These are phyloP conservation scores for Gnomoniopsis smithogilvyi DNA, from an alignment of 2,329 filamentous ascomycete genomes.

Conservation along the genomic window DNA sequence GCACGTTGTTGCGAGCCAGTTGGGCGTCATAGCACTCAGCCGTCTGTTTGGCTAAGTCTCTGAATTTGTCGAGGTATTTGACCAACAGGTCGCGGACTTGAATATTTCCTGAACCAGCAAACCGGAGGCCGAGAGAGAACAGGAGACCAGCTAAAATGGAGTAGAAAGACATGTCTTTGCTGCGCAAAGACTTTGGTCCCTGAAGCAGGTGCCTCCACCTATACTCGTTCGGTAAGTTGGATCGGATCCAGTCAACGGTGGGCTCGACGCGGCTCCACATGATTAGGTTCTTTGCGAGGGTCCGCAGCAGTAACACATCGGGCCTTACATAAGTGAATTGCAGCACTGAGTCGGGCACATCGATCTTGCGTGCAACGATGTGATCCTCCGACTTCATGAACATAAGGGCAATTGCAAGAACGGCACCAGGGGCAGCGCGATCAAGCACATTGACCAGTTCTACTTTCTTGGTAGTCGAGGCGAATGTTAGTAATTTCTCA, in stretches of 20 bases:
- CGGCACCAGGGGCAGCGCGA: slow-evolving; percentile 87
- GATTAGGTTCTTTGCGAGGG: slow-evolving; percentile 85
- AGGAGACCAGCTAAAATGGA: slow-evolving; percentile 89
- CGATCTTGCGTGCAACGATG: slow-evolving; percentile 83
- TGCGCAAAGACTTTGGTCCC: slow-evolving; percentile 61
- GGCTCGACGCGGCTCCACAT: slow-evolving; percentile 85
- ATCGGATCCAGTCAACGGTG: slow-evolving; percentile 69
- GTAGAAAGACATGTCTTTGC: slow-evolving; percentile 85
- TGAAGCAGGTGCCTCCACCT: slow-evolving; percentile 58
- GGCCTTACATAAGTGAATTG: slow-evolving; percentile 96
- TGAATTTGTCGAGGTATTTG: slow-evolving; percentile 81
- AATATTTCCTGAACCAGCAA: slow-evolving; percentile 67
- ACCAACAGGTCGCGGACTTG: slow-evolving; percentile 78
- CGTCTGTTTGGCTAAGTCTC: slow-evolving; percentile 67
- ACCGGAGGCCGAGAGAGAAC: slow-evolving; percentile 72
- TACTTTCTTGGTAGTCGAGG: slow-evolving; percentile 85
- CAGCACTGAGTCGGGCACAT: slow-evolving; percentile 83
- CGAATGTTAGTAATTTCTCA: slow-evolving; percentile 80
- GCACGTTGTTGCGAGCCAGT: slow-evolving; percentile 75
- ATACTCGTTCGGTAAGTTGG: slow-evolving; percentile 70
- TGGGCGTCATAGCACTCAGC: slow-evolving; percentile 72
- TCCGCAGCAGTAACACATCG: slow-evolving; percentile 86
- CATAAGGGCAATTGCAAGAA: slow-evolving; percentile 84
- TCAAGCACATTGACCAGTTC: slow-evolving; percentile 91
- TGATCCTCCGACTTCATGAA: slow-evolving; percentile 96